A percentile compares a stretch with the other conserved stretches of the same genome.
Evolutionary conservation across 441 rosid genomes (phyloP).

Genomic region (Brassica hybrid): DNA sequence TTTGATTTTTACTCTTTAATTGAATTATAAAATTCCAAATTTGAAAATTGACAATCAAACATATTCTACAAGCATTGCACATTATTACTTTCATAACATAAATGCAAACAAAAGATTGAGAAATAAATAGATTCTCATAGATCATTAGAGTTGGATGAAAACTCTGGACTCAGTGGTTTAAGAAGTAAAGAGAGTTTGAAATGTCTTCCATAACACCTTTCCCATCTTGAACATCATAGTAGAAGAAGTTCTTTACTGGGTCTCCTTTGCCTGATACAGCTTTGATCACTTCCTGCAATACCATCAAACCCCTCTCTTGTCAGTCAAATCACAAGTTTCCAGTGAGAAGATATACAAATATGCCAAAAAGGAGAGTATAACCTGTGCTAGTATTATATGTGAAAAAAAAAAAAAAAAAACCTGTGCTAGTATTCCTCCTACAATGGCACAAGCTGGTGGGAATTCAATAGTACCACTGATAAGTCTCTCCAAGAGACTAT

Average conservation of each 20-base stretch:
- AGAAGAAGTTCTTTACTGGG: slow-evolving; percentile 77
- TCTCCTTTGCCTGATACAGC: slow-evolving; percentile 86
- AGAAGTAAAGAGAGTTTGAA: slow-evolving; percentile 43
- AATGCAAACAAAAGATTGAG: slow-evolving; percentile 6
- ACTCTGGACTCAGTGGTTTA: neutral
- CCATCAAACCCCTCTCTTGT: slow-evolving; percentile 11
- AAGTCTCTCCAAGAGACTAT: slow-evolving; percentile 70
- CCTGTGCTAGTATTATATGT: too few species aligned
- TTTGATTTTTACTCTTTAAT: neutral
- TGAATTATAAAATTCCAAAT: neutral
- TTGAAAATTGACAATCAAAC: neutral
- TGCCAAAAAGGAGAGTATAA: too few species aligned
- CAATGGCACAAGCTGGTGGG: slow-evolving; percentile 86
- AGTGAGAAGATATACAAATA: too few species aligned
- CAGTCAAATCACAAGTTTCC: slow-evolving; percentile 1
- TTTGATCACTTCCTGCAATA: slow-evolving; percentile 81
- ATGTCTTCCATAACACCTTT: slow-evolving; percentile 74
- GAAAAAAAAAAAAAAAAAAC: slow-evolving; percentile 15
- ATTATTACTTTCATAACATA: neutral
- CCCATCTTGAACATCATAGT: slow-evolving; percentile 58
- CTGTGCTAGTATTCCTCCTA: slow-evolving; percentile 93
- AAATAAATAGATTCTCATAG: neutral
- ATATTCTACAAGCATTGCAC: neutral
- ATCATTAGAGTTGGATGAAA: neutral
- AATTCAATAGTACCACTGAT: slow-evolving; percentile 55